Conservation (phyloP, 2,329 filamentous ascomycete species). For the Curvularia eragrostidis region DNA sequence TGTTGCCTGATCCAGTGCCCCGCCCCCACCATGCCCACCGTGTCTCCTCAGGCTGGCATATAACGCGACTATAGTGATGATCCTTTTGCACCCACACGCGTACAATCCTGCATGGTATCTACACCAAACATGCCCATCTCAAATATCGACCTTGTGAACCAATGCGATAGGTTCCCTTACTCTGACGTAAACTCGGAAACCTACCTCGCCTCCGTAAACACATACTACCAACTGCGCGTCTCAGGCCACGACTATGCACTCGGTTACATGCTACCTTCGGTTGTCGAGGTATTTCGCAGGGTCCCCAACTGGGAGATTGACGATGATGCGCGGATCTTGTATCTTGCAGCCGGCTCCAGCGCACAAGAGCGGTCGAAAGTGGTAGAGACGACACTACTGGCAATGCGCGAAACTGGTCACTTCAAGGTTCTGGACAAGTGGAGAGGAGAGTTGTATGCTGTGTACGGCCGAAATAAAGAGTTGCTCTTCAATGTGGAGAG, state of each 20-base stretch:
- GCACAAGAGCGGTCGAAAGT: conserved; percentile 68
- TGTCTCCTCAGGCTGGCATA: conserved; percentile 9
- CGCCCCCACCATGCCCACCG: conserved; percentile 40
- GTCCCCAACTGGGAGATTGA: conserved; percentile 69
- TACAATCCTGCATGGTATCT: neutral
- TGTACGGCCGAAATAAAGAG: conserved; percentile 50
- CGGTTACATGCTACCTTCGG: conserved; percentile 66
- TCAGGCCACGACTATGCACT: conserved; percentile 66
- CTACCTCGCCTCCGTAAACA: conserved; percentile 61
- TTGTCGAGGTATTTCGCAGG: conserved; percentile 64
- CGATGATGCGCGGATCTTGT: conserved; percentile 65
- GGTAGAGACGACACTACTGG: conserved; percentile 64
- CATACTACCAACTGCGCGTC: conserved; percentile 71
- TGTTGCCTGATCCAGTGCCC: conserved; percentile 20
- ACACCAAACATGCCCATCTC: conserved; percentile 47
- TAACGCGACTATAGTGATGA: conserved; percentile 20
- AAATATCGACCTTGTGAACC: conserved; percentile 62
- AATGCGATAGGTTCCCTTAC: conserved; percentile 81
- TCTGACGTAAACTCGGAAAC: conserved; percentile 62
- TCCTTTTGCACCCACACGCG: neutral
- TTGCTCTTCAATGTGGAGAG: conserved; percentile 53
- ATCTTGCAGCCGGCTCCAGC: conserved; percentile 65
- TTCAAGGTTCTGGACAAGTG: conserved; percentile 71
- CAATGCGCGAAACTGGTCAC: conserved; percentile 72
- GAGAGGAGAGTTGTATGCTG: conserved; percentile 53